A percentile compares a stretch with the other conserved stretches of the same genome.
Conservation (phyloP, 495 filamentous ascomycete genomes). For the Darksidea phi region DNA sequence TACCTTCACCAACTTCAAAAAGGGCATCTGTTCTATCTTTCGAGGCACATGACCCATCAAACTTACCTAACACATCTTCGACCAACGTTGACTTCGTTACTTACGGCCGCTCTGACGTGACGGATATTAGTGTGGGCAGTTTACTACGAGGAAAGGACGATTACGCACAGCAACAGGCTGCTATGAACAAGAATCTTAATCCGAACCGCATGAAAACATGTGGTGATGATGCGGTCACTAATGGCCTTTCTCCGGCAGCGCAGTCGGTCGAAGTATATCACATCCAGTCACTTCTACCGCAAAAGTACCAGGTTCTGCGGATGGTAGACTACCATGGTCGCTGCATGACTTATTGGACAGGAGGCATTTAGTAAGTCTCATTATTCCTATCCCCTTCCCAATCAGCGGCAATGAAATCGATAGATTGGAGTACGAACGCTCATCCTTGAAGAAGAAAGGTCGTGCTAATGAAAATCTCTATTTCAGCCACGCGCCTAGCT, state of each 20-base stretch:
- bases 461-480: not conserved
- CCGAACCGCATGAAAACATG: not conserved
- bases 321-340: slow-evolving; percentile 46
- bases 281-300: slow-evolving; percentile 43
- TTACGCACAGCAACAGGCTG: not conserved
- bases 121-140: slow-evolving; percentile 23
- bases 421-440: no score
- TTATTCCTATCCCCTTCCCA: not conserved
- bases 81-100: slow-evolving; percentile 30
- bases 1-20: not conserved
- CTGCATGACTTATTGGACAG: slow-evolving; percentile 45
- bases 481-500: slow-evolving; percentile 37
- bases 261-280: slow-evolving; percentile 20
- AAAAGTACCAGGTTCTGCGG: slow-evolving; percentile 37
- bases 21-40: not conserved
- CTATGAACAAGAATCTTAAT: slow-evolving; percentile 1
- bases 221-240: not conserved
- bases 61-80: slow-evolving; percentile 1
- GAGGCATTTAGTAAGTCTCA: slow-evolving; percentile 9
- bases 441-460: no score
- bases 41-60: not conserved
- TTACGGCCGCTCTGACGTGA: slow-evolving; percentile 20
- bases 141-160: slow-evolving; percentile 12
- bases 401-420: no score
- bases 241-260: slow-evolving; percentile 17